Conservation (phyloP, 2,329 filamentous ascomycete genomes). For the Hirsutella rhossiliensis region DNA sequence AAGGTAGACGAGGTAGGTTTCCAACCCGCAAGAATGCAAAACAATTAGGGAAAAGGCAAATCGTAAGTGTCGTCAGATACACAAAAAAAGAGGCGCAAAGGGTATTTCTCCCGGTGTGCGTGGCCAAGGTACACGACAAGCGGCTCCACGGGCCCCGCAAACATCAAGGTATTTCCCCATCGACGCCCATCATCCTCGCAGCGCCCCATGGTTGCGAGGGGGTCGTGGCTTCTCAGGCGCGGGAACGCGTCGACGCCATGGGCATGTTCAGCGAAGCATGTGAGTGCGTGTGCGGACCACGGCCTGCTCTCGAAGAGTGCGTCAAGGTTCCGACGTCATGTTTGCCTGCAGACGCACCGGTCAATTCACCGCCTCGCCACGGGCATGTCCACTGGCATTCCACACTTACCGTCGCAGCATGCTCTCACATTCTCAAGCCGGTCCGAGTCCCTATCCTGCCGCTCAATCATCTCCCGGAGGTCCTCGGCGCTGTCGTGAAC, state of each 20-base stretch:
- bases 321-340: constrained; percentile 57
- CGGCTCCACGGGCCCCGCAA: not conserved
- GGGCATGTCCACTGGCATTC: not conserved
- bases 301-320: constrained; percentile 32
- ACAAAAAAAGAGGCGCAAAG: not conserved
- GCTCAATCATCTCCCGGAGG: constrained; percentile 65
- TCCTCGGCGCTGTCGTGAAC: constrained; percentile 75
- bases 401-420: constrained; percentile 80
- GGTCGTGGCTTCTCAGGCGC: constrained; percentile 11
- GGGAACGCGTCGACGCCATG: constrained; percentile 22
- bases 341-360: constrained; percentile 41
- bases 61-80: constrained; percentile 16
- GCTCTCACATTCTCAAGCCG: constrained; percentile 89
- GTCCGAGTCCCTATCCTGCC: constrained; percentile 64
- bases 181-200: not conserved
- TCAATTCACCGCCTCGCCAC: constrained; percentile 4
- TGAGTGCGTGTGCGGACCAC: constrained; percentile 24
- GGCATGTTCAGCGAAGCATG: constrained; percentile 22
- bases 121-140: not conserved
- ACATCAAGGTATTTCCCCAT: not conserved
- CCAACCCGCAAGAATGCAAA: not conserved
- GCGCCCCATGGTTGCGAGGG: not conserved
- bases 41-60: constrained; percentile 9
- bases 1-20: not conserved
- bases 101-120: not conserved